Evolutionary conservation across 768 basidiomycete species (phyloP).

Genomic region (Boletus vinaceobasis): DNA sequence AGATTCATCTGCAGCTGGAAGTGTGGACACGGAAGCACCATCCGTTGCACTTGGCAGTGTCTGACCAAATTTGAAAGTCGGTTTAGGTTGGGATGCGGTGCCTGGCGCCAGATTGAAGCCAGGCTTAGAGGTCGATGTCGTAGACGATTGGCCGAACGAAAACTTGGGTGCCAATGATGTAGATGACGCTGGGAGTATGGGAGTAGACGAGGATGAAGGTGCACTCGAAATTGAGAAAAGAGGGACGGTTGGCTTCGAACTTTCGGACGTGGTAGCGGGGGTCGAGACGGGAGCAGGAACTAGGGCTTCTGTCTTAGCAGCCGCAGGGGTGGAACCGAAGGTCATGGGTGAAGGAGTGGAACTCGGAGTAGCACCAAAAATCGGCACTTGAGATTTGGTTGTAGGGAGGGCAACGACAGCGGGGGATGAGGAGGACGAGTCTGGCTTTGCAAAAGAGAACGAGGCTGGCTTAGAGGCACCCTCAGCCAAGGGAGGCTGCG

Average conservation of each 20-base stretch:
- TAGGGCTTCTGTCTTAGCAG: constrained; percentile 6
- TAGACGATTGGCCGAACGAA: constrained; percentile 22
- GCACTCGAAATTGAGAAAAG: constrained; percentile 22
- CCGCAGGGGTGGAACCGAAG: constrained; percentile 8
- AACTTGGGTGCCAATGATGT: constrained; percentile 20
- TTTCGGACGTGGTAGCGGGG: not conserved
- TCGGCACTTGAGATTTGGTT: constrained; percentile 17
- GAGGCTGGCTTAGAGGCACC: constrained; percentile 8
- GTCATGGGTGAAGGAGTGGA: not conserved
- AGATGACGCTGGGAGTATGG: constrained; percentile 4
- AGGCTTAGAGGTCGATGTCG: constrained; percentile 2
- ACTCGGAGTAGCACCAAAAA: constrained; percentile 11
- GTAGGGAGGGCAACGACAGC: not conserved
- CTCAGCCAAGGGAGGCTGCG: constrained; percentile 5
- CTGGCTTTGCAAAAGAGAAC: constrained; percentile 17
- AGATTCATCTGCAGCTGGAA: constrained; percentile 17
- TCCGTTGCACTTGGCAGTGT: constrained; percentile 24
- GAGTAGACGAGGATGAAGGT: constrained; percentile 4
- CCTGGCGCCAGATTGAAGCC: constrained; percentile 1
- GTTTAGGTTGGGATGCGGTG: constrained; percentile 20
- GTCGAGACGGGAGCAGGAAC: not conserved
- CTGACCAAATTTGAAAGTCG: constrained; percentile 19
- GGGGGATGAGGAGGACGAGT: constrained; percentile 22
- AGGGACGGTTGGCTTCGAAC: constrained; percentile 12
- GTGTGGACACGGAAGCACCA: constrained; percentile 10